Evolutionary conservation across 768 basidiomycete species (phyloP).

Genomic region (Kondoa subrosea): DNA sequence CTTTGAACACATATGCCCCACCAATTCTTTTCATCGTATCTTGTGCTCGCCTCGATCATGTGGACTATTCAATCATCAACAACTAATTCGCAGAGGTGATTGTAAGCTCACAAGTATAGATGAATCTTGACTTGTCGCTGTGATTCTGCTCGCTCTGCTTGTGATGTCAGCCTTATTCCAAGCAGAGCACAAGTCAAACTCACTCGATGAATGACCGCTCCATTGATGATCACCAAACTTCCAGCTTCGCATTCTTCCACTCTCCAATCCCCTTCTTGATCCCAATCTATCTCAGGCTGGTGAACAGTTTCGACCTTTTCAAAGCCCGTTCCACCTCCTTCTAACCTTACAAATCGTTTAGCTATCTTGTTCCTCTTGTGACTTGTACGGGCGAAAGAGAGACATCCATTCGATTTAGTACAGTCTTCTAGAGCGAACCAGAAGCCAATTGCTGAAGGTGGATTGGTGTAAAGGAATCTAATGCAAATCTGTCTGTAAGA

Average conservation of each 20-base stretch:
- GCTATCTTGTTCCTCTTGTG: constrained; percentile 52
- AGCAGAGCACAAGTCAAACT: background rate
- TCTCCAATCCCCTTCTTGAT: constrained; percentile 24
- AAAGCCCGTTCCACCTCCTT: constrained; percentile 66
- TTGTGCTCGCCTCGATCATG: constrained; percentile 48
- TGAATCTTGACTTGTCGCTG: constrained; percentile 56
- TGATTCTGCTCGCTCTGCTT: constrained; percentile 48
- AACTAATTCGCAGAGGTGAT: too few species aligned
- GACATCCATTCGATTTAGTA: constrained; percentile 61
- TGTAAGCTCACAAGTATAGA: too few species aligned
- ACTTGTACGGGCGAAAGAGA: constrained; percentile 78
- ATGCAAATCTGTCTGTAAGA: constrained; percentile 10
- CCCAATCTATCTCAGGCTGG: constrained; percentile 18
- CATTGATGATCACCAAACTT: constrained; percentile 85
- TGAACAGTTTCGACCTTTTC: constrained; percentile 35
- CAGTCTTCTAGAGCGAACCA: constrained; percentile 92
- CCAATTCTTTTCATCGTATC: constrained; percentile 54
- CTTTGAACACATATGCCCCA: background rate
- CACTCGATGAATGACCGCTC: constrained; percentile 77
- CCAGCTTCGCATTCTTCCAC: constrained; percentile 38
- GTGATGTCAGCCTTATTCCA: background rate
- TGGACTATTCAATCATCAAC: too few species aligned
- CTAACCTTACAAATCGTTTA: constrained; percentile 69
- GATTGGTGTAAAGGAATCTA: constrained; percentile 64
- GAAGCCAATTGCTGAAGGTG: constrained; percentile 79